Base-by-base conservation (phyloP, 2,329 filamentous ascomycete genomes). In the Ascochyta rabiei region DNA sequence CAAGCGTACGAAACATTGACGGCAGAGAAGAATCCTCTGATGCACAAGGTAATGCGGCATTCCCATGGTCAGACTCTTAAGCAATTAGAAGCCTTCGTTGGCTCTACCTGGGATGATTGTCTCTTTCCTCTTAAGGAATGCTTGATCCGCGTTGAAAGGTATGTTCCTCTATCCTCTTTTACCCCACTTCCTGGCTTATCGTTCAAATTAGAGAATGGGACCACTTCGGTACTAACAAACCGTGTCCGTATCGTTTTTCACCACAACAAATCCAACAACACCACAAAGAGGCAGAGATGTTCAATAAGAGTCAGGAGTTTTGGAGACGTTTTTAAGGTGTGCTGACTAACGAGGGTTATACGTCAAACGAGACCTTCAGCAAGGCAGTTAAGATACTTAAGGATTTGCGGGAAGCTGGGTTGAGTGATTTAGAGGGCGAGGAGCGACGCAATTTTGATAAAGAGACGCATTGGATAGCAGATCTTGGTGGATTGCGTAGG, bases 221-320 rank as follows among this genome's bases (percentile, higher is more conserved):
- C 16, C 49, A 62, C 43, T 65, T 66, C 53, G 51, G 45, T 45
- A 53, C 57, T 16, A 48, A 58, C 40, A 48, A 62, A 48, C 61
- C 61, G 48, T 69, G 68, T 55, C 65, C 65, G 39, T 70, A 66
- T 30, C 60, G 64, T 48, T 69, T 66, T 48, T 66, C 61, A 54
- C 44, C 39, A 51, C 61, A 67, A 33, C 54, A 67, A 45, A 58
- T 68, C 42, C 56, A 21, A 40, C 42, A 60, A 60, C 66, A 67
- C 48, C 16, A 62, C 31, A 59, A 68, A 56, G 64, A 68, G 35
- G 61, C 48, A 1, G 61, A 33, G 19, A 16, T 34, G 40, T 68
- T 68, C 47, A 68, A 68, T 49, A 60, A 65, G 34, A 64, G 61
- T 31, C 67, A 65, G 44, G 59, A 68, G 39, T 53, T 68, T 24